These are phyloP conservation scores for Monosporozyma solicola DNA, from an alignment of 805 yeast genomes.

Conservation along the genomic window DNA sequence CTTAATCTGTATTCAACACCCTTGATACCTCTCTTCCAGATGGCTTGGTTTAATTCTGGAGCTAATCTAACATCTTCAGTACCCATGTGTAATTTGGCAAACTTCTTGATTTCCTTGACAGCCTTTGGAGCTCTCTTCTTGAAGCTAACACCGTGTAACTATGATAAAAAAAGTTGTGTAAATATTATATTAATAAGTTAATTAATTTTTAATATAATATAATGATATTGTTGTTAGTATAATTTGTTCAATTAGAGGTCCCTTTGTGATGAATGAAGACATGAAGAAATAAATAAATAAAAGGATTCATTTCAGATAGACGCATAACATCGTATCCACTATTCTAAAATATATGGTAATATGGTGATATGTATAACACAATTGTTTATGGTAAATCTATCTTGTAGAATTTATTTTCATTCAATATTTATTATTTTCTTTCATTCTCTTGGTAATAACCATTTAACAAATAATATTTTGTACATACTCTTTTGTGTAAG, in stretches of 20 bases:
- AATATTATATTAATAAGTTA: not conserved
- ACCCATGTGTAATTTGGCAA: slow-evolving; percentile 98
- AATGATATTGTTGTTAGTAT: too few species aligned
- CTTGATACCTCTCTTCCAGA: slow-evolving; percentile 99
- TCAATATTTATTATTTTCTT: not conserved
- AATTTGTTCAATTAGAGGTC: too few species aligned
- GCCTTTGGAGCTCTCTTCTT: slow-evolving; percentile 99
- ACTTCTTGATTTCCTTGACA: slow-evolving; percentile 97
- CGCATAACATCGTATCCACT: too few species aligned
- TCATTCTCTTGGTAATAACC: not conserved
- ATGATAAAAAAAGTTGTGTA: slow-evolving; percentile 9
- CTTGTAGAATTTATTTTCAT: too few species aligned
- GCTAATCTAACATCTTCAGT: slow-evolving; percentile 98
- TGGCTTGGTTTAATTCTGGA: slow-evolving; percentile 95
- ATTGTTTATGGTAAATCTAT: too few species aligned
- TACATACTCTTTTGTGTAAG: slow-evolving; percentile 97
- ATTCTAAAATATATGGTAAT: too few species aligned
- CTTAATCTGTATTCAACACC: slow-evolving; percentile 98
- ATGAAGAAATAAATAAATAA: too few species aligned
- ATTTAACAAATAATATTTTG: not conserved
- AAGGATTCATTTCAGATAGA: too few species aligned
- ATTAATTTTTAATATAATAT: not conserved
- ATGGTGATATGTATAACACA: too few species aligned
- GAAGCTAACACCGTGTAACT: slow-evolving; percentile 98
- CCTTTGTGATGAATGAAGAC: too few species aligned